These are phyloP conservation scores for Pythium oligandrum DNA, from an alignment of 352 stramenopile genomes.

Conservation along the genomic window DNA sequence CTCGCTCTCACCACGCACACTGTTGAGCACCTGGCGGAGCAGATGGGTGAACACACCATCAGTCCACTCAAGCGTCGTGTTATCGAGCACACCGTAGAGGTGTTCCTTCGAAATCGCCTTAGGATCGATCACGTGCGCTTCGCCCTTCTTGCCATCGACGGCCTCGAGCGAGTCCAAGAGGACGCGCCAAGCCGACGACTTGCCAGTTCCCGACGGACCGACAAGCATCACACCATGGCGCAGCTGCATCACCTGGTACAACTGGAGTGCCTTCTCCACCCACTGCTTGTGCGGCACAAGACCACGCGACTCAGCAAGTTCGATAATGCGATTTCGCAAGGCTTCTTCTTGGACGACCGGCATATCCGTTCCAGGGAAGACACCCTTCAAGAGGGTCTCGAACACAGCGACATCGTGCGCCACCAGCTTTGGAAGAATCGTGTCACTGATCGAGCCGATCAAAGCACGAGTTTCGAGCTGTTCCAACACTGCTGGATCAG, in stretches of 20 bases:
- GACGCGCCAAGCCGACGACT: slow-evolving; percentile 93
- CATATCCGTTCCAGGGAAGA: slow-evolving; percentile 94
- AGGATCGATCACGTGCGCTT: slow-evolving; percentile 98
- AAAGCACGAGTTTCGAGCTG: slow-evolving; percentile 93
- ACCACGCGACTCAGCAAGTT: slow-evolving; percentile 88
- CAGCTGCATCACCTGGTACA: slow-evolving; percentile 98
- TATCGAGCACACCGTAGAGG: slow-evolving; percentile 98
- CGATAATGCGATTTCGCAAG: slow-evolving; percentile 86
- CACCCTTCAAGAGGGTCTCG: slow-evolving; percentile 92
- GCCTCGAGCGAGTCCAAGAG: slow-evolving; percentile 93
- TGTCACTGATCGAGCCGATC: slow-evolving; percentile 98
- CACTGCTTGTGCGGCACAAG: slow-evolving; percentile 90
- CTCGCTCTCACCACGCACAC: slow-evolving; percentile 95
- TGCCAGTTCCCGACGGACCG: slow-evolving; percentile 95
- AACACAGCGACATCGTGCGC: slow-evolving; percentile 97
- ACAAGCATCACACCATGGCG: slow-evolving; percentile 99
- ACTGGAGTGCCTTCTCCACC: slow-evolving; percentile 98
- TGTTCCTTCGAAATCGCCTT: slow-evolving; percentile 98
- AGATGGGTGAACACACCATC: slow-evolving; percentile 99
- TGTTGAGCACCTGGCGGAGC: slow-evolving; percentile 95
- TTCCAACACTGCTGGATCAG: slow-evolving; percentile 36
- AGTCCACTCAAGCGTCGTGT: slow-evolving; percentile 99
- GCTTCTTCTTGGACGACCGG: slow-evolving; percentile 84
- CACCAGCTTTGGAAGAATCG: slow-evolving; percentile 99
- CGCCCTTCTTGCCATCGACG: slow-evolving; percentile 94